phyloP scores from a whole-genome alignment of 1,139 yeast genomes.

The Fermentozyma sake region DNA sequence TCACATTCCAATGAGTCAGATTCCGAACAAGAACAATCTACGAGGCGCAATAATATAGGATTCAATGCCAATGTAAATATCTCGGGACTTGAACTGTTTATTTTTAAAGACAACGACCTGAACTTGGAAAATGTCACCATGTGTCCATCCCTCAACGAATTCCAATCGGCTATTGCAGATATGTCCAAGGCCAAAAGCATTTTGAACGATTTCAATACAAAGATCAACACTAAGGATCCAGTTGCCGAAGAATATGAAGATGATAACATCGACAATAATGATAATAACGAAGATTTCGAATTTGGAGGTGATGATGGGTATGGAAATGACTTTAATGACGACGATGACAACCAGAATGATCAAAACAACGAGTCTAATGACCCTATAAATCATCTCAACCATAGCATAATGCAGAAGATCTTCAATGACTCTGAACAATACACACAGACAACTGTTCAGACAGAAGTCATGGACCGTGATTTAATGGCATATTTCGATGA shows the following conservation, averaged over 20 bases:
- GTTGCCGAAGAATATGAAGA: constrained; percentile 24
- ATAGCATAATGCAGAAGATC: constrained; percentile 21
- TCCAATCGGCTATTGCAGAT: constrained; percentile 56
- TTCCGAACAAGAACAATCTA: constrained; percentile 6
- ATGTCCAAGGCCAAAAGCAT: constrained; percentile 48
- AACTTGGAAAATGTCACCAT: constrained; percentile 39
- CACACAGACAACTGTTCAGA: constrained; percentile 11
- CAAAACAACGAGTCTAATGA: constrained; percentile 14
- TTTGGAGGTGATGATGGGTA: constrained; percentile 25
- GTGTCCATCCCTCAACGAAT: constrained; percentile 61
- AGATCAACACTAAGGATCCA: constrained; percentile 26
- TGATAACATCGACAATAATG: constrained; percentile 1
- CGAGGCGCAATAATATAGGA: background rate
- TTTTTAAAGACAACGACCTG: constrained; percentile 27
- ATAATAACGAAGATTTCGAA: too few relatives aligned
- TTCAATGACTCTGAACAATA: constrained; percentile 18
- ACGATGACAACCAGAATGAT: constrained; percentile 14
- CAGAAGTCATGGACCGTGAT: constrained; percentile 55
- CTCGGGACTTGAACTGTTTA: constrained; percentile 17
- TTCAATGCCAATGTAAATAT: constrained; percentile 15
- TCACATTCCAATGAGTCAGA: constrained; percentile 3
- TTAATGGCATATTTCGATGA: constrained; percentile 79
- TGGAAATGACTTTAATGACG: constrained; percentile 19
- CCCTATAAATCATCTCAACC: constrained; percentile 18
- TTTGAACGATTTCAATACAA: constrained; percentile 12